Evolutionary conservation across 306 rosid genomes (phyloP).

Genomic region (Cicer cuneatum): DNA sequence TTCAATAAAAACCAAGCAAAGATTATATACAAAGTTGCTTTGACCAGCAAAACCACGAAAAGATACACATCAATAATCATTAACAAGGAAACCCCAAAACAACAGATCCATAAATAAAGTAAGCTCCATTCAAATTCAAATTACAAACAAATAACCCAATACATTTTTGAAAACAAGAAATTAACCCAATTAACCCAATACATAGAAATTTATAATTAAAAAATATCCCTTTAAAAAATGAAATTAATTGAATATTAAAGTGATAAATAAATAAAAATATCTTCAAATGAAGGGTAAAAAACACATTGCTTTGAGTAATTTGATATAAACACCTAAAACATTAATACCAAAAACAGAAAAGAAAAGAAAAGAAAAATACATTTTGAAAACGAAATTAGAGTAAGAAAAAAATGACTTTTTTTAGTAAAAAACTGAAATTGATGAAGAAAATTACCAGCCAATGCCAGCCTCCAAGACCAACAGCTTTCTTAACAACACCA

Average conservation of each 20-base stretch:
- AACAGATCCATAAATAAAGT: slow-evolving; percentile 61
- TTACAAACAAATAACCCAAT: no score
- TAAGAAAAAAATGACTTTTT: background rate
- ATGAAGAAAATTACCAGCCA: slow-evolving; percentile 81
- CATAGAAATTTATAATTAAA: background rate
- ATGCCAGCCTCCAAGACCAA: slow-evolving; percentile 98
- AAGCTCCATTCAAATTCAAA: slow-evolving; percentile 26
- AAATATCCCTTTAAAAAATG: background rate
- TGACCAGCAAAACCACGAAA: slow-evolving; percentile 11
- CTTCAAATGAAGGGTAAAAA: background rate
- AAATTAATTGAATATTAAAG: background rate
- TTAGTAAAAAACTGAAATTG: background rate
- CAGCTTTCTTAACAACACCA: slow-evolving; percentile 98
- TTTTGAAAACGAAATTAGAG: slow-evolving; percentile 23
- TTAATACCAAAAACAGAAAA: background rate
- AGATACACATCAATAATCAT: slow-evolving; percentile 17
- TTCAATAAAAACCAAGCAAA: background rate
- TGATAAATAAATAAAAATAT: background rate
- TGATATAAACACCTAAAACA: background rate
- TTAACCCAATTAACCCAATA: background rate
- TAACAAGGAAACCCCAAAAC: slow-evolving; percentile 36
- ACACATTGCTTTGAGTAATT: slow-evolving; percentile 47
- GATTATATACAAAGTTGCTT: background rate
- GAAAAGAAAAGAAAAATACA: slow-evolving; percentile 5
- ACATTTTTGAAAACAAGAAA: background rate